Conservation (phyloP, 2,329 filamentous ascomycete species). For the Colletotrichum costaricense region DNA sequence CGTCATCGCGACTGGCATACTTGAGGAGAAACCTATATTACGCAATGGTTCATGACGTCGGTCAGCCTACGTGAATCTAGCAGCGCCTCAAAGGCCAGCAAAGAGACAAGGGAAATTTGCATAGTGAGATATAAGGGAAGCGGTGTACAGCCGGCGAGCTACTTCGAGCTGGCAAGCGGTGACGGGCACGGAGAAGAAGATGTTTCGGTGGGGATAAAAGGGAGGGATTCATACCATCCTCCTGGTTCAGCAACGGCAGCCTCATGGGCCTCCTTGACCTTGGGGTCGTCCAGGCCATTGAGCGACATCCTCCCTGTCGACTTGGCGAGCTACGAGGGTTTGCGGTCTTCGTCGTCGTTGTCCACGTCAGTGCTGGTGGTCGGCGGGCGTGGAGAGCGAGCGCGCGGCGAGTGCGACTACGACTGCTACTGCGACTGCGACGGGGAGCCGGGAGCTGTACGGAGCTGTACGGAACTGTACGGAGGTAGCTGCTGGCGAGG, state of each 20-base stretch:
- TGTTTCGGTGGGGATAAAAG: conserved; percentile 29
- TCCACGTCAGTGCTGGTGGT: background rate
- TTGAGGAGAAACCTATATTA: conserved; percentile 87
- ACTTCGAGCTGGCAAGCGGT: background rate
- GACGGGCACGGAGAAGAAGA: conserved; percentile 7
- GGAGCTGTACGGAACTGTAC: background rate
- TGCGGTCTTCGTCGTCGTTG: conserved; percentile 3
- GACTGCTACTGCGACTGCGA: background rate
- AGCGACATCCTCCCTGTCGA: conserved; percentile 77
- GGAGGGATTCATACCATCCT: conserved; percentile 80
- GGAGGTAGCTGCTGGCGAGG: conserved; percentile 1
- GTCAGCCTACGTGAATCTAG: conserved; percentile 18
- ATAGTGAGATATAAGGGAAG: background rate
- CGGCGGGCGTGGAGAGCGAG: background rate
- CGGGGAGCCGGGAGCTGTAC: conserved; percentile 1
- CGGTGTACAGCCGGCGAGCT: background rate
- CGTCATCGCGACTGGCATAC: conserved; percentile 88
- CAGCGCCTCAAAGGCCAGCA: conserved; percentile 17
- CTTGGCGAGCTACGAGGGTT: conserved; percentile 14
- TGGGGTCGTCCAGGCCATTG: conserved; percentile 88
- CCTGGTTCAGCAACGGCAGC: conserved; percentile 83
- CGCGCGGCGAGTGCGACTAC: background rate
- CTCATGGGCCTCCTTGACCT: conserved; percentile 87
- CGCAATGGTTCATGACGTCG: conserved; percentile 19
- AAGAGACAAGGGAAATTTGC: conserved; percentile 32